Evolutionary conservation across 352 stramenopile genomes (phyloP).

Genomic region (Phytophthora hibernalis): DNA sequence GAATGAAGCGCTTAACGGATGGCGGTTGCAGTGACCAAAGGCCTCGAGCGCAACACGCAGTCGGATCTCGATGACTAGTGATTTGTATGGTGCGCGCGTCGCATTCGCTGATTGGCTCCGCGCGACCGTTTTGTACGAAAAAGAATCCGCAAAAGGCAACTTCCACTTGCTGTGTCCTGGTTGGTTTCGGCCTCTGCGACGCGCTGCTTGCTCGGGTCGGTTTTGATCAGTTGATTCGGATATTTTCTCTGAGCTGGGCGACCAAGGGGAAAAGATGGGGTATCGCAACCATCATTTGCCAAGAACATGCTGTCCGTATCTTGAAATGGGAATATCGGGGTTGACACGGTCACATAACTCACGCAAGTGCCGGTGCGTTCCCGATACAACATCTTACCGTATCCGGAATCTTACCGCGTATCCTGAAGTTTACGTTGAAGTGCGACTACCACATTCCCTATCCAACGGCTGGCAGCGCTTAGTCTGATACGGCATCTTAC

Average conservation of each 20-base stretch:
- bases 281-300: constrained; percentile 11
- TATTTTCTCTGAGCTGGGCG: neutral
- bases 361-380: constrained; percentile 23
- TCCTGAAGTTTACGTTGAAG: constrained; percentile 36
- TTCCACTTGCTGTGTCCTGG: neutral
- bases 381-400: constrained; percentile 15
- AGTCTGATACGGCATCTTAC: constrained; percentile 2
- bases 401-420: constrained; percentile 27
- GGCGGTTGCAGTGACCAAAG: constrained; percentile 11
- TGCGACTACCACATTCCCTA: constrained; percentile 10
- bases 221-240: constrained; percentile 17
- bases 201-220: constrained; percentile 16
- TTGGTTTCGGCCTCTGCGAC: constrained; percentile 1
- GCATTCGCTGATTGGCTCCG: constrained; percentile 35
- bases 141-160: constrained; percentile 35
- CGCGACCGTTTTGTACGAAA: constrained; percentile 36
- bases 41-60: constrained; percentile 19
- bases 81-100: constrained; percentile 17
- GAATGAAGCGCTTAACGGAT: constrained; percentile 41
- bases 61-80: constrained; percentile 23
- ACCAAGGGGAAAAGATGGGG: constrained; percentile 3
- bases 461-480: constrained; percentile 14
- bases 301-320: constrained; percentile 13
- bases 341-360: constrained; percentile 21
- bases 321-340: neutral